Conservation (phyloP, 2,329 filamentous ascomycete species). For the Calonectria pauciramosa region DNA sequence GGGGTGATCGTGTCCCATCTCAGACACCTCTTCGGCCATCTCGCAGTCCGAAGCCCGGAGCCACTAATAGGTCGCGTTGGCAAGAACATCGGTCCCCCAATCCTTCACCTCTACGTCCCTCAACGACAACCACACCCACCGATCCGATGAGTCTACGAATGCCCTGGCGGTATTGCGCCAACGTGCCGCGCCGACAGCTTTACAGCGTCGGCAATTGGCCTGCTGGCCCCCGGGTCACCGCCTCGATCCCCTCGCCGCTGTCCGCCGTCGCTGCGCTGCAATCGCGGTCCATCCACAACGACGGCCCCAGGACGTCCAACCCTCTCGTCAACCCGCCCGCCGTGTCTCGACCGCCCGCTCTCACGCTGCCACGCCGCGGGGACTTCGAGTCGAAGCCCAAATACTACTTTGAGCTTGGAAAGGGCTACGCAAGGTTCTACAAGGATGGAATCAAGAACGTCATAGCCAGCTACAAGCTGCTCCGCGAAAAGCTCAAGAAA, state of each 20-base stretch:
- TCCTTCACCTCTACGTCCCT: slow-evolving; percentile 25
- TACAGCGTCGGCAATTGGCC: slow-evolving; percentile 35
- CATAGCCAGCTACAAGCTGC: slow-evolving; percentile 72
- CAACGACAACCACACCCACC: slow-evolving; percentile 28
- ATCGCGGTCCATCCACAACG: slow-evolving; percentile 43
- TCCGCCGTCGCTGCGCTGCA: slow-evolving; percentile 26
- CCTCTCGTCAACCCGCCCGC: slow-evolving; percentile 76
- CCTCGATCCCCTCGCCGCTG: background rate
- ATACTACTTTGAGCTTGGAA: slow-evolving; percentile 75
- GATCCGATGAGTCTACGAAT: slow-evolving; percentile 50
- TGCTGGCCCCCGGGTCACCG: slow-evolving; percentile 12
- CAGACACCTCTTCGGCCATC: slow-evolving; percentile 6
- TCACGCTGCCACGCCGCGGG: slow-evolving; percentile 72
- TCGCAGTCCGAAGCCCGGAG: slow-evolving; percentile 25
- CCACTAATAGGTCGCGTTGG: slow-evolving; percentile 44
- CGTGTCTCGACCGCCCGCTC: slow-evolving; percentile 79
- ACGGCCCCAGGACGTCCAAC: slow-evolving; percentile 48
- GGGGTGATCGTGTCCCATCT: background rate
- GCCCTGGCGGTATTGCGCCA: slow-evolving; percentile 49
- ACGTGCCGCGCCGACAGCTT: slow-evolving; percentile 35
- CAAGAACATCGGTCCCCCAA: slow-evolving; percentile 32
- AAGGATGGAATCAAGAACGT: slow-evolving; percentile 85
- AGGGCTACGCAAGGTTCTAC: slow-evolving; percentile 88
- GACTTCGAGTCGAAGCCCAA: slow-evolving; percentile 48
- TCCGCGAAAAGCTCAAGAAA: slow-evolving; percentile 58